These are phyloP conservation scores for Pseudopithomyces maydicus DNA, from an alignment of 2,329 filamentous ascomycete species.

Conservation along the genomic window DNA sequence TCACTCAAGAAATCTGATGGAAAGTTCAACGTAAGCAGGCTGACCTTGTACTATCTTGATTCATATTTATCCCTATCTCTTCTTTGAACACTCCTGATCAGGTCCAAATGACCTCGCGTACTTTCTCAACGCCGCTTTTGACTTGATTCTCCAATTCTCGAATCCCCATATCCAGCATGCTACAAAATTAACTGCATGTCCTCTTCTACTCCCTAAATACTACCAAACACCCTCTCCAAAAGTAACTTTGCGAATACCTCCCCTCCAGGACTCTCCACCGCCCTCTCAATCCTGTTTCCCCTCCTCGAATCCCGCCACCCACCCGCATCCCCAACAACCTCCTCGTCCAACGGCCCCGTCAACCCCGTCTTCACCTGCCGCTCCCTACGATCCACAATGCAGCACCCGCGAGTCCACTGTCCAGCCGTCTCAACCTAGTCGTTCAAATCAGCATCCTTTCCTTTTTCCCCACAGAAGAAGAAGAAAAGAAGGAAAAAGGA, in stretches of 20 bases:
- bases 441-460: neutral
- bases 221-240: constrained; percentile 68
- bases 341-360: constrained; percentile 35
- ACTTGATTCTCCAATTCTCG: too few relatives aligned
- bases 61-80: too few relatives aligned
- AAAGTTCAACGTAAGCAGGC: too few relatives aligned
- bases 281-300: constrained; percentile 81
- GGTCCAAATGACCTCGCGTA: too few relatives aligned
- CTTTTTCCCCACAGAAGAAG: too few relatives aligned
- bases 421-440: constrained; percentile 75
- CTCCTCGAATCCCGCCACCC: constrained; percentile 75
- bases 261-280: constrained; percentile 71
- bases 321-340: constrained; percentile 71
- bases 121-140: too few relatives aligned
- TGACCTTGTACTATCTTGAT: too few relatives aligned
- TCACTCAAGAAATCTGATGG: too few relatives aligned
- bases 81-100: too few relatives aligned
- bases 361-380: constrained; percentile 55
- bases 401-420: constrained; percentile 95
- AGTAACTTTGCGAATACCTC: constrained; percentile 69
- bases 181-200: too few relatives aligned
- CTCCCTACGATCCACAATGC: constrained; percentile 76
- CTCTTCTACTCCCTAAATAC: constrained; percentile 2
- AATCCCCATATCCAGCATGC: too few relatives aligned
- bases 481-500: too few relatives aligned